A percentile compares a stretch with the other conserved stretches of the same genome.
These are phyloP conservation scores for Dioszegia hungarica DNA, from an alignment of 768 basidiomycete genomes.

Conservation along the genomic window DNA sequence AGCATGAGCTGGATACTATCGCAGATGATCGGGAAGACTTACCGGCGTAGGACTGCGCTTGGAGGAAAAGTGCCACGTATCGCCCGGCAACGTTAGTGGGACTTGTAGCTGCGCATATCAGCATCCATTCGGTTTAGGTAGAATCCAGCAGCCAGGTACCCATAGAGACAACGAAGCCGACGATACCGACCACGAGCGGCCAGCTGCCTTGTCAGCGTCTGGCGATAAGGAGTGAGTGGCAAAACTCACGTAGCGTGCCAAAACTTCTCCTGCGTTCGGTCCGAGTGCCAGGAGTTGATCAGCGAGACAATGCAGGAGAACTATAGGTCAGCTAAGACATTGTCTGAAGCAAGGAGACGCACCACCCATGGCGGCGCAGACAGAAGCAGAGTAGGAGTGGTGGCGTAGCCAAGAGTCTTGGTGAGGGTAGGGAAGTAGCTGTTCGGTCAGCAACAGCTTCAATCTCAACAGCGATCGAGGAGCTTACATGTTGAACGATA, in stretches of 20 bases:
- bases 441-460: not conserved
- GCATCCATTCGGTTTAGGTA: not conserved
- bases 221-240: too few relatives aligned
- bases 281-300: conserved; percentile 58
- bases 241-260: conserved; percentile 52
- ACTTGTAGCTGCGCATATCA: not conserved
- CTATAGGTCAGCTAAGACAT: not conserved
- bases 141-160: not conserved
- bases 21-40: not conserved
- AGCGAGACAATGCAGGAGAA: conserved; percentile 55
- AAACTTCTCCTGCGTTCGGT: conserved; percentile 65
- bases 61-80: conserved; percentile 50
- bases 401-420: conserved; percentile 58
- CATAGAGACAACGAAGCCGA: conserved; percentile 54
- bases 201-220: not conserved
- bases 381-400: conserved; percentile 63
- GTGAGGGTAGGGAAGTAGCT: conserved; percentile 53
- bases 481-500: conserved; percentile 61
- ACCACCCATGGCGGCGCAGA: conserved; percentile 63
- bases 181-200: conserved; percentile 57
- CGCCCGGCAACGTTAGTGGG: conserved; percentile 38
- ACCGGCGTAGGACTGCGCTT: conserved; percentile 57
- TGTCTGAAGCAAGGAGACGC: not conserved
- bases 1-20: not conserved
- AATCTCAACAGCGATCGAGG: not conserved